These are phyloP conservation scores for Berkeleyomyces basicola DNA, from an alignment of 2,329 filamentous ascomycete genomes.

Conservation along the genomic window DNA sequence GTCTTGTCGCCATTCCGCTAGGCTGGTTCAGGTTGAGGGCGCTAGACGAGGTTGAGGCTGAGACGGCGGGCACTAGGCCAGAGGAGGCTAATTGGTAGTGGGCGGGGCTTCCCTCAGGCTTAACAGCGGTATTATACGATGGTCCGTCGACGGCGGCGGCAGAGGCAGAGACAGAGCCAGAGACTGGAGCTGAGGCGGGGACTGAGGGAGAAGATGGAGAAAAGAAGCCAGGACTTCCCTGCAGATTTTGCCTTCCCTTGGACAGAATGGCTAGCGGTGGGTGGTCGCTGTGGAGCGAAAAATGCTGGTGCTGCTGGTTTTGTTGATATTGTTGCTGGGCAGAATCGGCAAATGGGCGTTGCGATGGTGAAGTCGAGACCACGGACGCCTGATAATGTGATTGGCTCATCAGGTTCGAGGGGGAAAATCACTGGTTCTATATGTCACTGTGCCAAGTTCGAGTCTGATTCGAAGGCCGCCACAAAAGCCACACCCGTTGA, in stretches of 20 bases:
- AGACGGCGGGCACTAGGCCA: slow-evolving; percentile 1
- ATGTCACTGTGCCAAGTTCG: background rate
- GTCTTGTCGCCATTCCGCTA: slow-evolving; percentile 27
- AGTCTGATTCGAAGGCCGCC: background rate
- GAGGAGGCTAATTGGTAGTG: background rate
- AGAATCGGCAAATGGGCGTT: background rate
- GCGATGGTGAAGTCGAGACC: background rate
- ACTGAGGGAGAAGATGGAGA: background rate
- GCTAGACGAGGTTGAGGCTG: slow-evolving; percentile 16
- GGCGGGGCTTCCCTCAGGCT: background rate
- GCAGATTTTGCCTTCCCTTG: background rate
- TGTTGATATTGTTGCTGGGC: background rate
- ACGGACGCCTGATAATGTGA: background rate
- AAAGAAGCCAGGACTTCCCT: slow-evolving; percentile 1
- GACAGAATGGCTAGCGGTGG: background rate
- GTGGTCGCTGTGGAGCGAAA: background rate
- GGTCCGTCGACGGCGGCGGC: background rate
- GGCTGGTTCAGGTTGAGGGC: slow-evolving; percentile 45
- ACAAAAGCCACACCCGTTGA: background rate
- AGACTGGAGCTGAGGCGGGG: background rate
- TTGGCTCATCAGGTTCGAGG: background rate
- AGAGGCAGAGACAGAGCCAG: background rate
- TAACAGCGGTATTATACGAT: slow-evolving; percentile 1
- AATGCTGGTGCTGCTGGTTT: background rate
- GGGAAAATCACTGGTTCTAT: background rate